Base-by-base conservation (phyloP, 441 rosid species). In the Biscutella laevigata region DNA sequence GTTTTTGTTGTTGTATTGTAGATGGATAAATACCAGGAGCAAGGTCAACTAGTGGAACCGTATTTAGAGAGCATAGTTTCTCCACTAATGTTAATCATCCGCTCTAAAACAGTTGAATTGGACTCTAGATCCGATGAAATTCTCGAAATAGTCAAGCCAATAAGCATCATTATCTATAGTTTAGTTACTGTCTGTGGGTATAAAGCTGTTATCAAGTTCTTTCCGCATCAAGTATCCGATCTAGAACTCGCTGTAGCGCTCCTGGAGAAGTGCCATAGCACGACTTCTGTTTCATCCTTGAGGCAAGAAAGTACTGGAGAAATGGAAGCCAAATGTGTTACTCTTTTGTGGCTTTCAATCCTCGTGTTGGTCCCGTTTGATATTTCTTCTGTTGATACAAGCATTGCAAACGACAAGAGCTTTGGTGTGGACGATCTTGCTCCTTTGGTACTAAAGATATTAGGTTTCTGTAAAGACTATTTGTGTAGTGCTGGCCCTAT, bases 251-350 rank as follows among this genome's bases (percentile, higher is more conserved):
- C 96, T 0, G 98, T 85, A 3, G 66, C 77, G 67, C 88, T 88
- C 4, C 64, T 88, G 57, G 95, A 82, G 75, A 86, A 80, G 58
- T 86, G 98, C 57, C 94, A 86, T 53, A 67, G 53, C 32, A 70
- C 71, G 33, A 42, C 58, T 47, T 78, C 96, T 0, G 76, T 34
- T 33, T 63, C 88, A 24, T 79, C 88, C 0, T 54, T 82, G 69
- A 77, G 98, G 53, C 91, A 79, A 21, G 98, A 92, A 57, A 92
- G 98, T 60, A 85, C 89, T 1, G 98, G 98, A 35, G 96, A 86
- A 71, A 92, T 92, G 98, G 98, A 88, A 75, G 80, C 95, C 0
- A 80, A 85, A 67, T 88, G 96, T 44, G 84, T 91, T 48, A 73
- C 85, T 22, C 84, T 91, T 25, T 46, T 88, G 71, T 91, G 98